A percentile compares a stretch with the other conserved stretches of the same genome.
These are phyloP conservation scores for Fraxinus paxiana DNA, from an alignment of 305 asterid species.

Conservation along the genomic window DNA sequence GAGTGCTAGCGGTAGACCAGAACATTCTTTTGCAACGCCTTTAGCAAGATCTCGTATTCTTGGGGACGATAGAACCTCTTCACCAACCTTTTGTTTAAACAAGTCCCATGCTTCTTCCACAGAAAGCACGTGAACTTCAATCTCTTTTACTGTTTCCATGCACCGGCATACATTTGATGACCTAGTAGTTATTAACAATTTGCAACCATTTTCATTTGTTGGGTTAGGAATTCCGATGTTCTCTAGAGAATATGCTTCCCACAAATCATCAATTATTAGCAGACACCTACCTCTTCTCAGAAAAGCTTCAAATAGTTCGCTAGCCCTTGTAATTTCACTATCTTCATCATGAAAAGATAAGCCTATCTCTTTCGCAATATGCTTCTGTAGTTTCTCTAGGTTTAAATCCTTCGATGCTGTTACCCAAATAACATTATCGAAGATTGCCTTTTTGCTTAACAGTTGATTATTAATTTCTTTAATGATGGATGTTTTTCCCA, in stretches of 20 bases:
- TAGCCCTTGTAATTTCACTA: slow-evolving; percentile 21
- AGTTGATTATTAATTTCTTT: slow-evolving; percentile 25
- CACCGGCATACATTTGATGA: slow-evolving; percentile 19
- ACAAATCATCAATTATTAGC: slow-evolving; percentile 35
- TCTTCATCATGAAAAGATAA: slow-evolving; percentile 21
- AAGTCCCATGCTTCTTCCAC: slow-evolving; percentile 30
- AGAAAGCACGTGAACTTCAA: slow-evolving; percentile 25
- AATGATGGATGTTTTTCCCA: slow-evolving; percentile 29
- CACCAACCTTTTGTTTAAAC: slow-evolving; percentile 31
- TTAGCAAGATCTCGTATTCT: slow-evolving; percentile 22
- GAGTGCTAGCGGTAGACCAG: slow-evolving; percentile 38
- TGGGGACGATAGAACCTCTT: slow-evolving; percentile 14
- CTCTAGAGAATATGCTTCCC: slow-evolving; percentile 32
- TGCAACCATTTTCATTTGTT: not conserved
- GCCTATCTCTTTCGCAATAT: slow-evolving; percentile 24
- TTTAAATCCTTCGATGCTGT: slow-evolving; percentile 30
- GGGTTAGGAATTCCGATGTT: slow-evolving; percentile 26
- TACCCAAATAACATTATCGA: slow-evolving; percentile 30
- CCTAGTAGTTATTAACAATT: slow-evolving; percentile 24
- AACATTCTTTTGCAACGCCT: slow-evolving; percentile 28
- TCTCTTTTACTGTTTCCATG: slow-evolving; percentile 25
- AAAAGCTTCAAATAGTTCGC: slow-evolving; percentile 17
- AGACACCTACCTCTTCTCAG: slow-evolving; percentile 22
- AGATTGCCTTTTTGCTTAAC: slow-evolving; percentile 12
- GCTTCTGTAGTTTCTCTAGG: slow-evolving; percentile 18